Base-by-base conservation (phyloP, 1,284 basidiomycete species). In the Phellopilus nigrolimitatus region DNA sequence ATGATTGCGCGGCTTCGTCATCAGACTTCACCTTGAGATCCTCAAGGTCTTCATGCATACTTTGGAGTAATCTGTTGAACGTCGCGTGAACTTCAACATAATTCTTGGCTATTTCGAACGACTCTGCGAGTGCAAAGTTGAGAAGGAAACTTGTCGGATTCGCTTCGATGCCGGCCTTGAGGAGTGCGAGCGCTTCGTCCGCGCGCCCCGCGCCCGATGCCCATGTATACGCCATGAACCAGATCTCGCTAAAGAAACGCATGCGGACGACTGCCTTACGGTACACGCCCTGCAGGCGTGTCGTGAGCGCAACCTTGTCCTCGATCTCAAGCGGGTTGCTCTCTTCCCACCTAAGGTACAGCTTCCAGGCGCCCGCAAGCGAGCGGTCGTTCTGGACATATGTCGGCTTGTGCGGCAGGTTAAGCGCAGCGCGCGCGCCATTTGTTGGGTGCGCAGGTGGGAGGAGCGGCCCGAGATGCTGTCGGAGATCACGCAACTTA, bases 301-400 rank as follows among this genome's bases (percentile, higher is more conserved):
- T 74, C 44, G 85, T 75, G 30, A 95, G 67, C 4, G 76, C 75
- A 1, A 72, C 66, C 47, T 78, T 74, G 57, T 98, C 94, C 56
- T 95, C 92, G 49, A 97, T 80, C 64, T 93, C 89, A 36, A 97
- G 74, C 1, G 95, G 97, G 62, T 99, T 98, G 57, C 79, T 78
- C 66, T 97, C 92, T 68, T 99, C 97, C 91, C 92, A 99, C 61
- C 91, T 91, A 46, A 99, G 70, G 65, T 97, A 98, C 2, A 79
- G 74, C 60, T 91, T 91, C 97, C 97, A 99, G 12, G 82, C 81
- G 17, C 83, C 82, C 3, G 93, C 81, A 28, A 89, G 75, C 12
- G 78, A 74, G 38, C 91, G 78, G 62, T 98, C 93, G 6, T 74
- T 69, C 1, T 76, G 70, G 49, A 78, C 82, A 71, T 88, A 95